Conservation (phyloP, 331 rosid genomes). For the Prunus yedoensis region DNA sequence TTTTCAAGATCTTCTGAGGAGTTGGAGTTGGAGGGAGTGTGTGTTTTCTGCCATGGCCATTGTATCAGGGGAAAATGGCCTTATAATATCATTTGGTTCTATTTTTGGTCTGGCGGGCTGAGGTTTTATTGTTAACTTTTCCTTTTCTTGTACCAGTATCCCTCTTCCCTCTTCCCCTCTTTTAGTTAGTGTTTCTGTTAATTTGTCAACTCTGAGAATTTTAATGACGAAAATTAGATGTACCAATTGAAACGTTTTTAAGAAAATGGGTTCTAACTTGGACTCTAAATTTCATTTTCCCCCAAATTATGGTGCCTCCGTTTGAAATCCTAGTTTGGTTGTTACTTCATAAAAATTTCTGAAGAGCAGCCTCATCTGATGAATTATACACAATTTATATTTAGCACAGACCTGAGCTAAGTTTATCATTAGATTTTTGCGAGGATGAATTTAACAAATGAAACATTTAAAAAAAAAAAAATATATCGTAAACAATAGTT, state of each 20-base stretch:
- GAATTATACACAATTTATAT: no score
- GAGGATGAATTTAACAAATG: no score
- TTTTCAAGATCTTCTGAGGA: slow-evolving; percentile 55
- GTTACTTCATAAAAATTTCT: no score
- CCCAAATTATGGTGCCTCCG: not conserved
- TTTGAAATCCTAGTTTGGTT: not conserved
- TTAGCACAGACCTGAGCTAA: no score
- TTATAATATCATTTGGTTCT: slow-evolving; percentile 11
- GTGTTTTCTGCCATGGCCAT: not conserved
- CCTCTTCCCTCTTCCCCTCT: slow-evolving; percentile 10
- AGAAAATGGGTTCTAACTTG: not conserved
- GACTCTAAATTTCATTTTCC: not conserved
- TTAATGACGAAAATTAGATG: slow-evolving; percentile 20
- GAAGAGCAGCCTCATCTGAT: no score
- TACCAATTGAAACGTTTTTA: not conserved
- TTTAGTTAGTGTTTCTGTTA: slow-evolving; percentile 23
- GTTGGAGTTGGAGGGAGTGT: not conserved
- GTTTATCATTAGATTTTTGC: no score
- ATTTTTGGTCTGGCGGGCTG: slow-evolving; percentile 26
- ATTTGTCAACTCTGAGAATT: slow-evolving; percentile 28
- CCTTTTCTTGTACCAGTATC: slow-evolving; percentile 29
- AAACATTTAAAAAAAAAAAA: no score
- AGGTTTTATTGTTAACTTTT: slow-evolving; percentile 16
- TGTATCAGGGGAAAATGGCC: not conserved
- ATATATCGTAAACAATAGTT: no score